Base-by-base conservation (phyloP, 176 grass and related monocot species). In the Musa itinerans region DNA sequence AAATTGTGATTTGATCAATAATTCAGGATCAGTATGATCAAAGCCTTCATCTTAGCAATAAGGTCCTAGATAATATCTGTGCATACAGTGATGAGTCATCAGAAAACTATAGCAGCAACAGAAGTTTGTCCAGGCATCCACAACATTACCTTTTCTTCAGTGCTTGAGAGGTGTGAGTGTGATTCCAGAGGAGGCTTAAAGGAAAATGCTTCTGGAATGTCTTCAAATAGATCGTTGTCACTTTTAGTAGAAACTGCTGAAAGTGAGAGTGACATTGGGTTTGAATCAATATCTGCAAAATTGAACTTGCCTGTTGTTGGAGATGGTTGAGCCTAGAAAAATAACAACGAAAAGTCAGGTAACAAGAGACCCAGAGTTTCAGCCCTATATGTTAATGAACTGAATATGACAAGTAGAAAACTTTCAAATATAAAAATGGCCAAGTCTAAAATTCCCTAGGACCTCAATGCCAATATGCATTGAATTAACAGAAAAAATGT, bases 241-340 rank as follows among this genome's bases (percentile, higher is more conserved):
- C 20, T 71, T 69, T 74, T 82, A 61, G 78, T 62, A 25, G 63
- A 20, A 64, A 4, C 7, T 24, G 1, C 68, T 50, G 48, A 50
- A 63, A 65, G 19, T 56, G 62, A 69, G 74, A 16, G 59, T 69
- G 81, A 68, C 64, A 85, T 72, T 76, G 79, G 69, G 17, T 63
- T 90, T 19, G 69, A 70, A 71, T 75, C 67, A 50, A 52, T n/a
- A 78, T 61, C 79, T 21, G 76, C 80, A 86, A 82, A 90, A 17
- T 88, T 84, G 68, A 92, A 83, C 72, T 87, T 95, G 13, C 89
- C 96, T 19, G 88, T 99, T 73, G 96, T 95, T 78, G 96, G 96
- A 81, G 91, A 99, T 86, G 86, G 78, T 48, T 92, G 88, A 73
- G 76, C 83, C 91, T 99, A 82, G 13, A 89, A 63, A 74, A 34